Conservation (phyloP, 495 filamentous ascomycete species). For the Aspergillus steynii region DNA sequence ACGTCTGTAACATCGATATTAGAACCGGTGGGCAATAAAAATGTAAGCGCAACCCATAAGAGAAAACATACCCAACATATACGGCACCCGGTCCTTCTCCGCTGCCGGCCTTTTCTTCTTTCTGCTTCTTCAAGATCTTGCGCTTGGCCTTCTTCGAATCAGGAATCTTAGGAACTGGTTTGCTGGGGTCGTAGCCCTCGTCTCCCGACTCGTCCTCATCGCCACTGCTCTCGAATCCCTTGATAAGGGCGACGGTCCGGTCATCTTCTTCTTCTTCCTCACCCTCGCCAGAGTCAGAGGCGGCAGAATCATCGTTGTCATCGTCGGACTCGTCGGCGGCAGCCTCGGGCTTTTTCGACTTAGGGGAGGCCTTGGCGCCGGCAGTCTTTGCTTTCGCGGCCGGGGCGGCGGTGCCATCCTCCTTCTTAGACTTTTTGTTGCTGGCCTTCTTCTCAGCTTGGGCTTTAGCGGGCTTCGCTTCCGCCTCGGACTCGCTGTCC, state of each 20-base stretch:
- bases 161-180: slow-evolving; percentile 59
- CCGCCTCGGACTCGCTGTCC: slow-evolving; percentile 29
- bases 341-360: slow-evolving; percentile 33
- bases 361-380: slow-evolving; percentile 26
- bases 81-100: slow-evolving; percentile 70
- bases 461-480: slow-evolving; percentile 28
- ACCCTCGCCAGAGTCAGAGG: slow-evolving; percentile 31
- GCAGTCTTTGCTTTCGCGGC: slow-evolving; percentile 36
- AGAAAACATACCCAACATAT: slow-evolving; percentile 66
- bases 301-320: slow-evolving; percentile 26
- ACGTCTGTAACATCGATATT: slow-evolving; percentile 43
- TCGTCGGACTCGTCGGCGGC: slow-evolving; percentile 34
- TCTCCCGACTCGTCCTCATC: slow-evolving; percentile 58
- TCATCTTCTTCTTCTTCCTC: slow-evolving; percentile 59
- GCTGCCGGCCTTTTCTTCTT: slow-evolving; percentile 29
- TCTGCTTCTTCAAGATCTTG: slow-evolving; percentile 53
- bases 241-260: slow-evolving; percentile 68
- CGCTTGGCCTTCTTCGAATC: slow-evolving; percentile 65
- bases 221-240: slow-evolving; percentile 79
- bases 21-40: slow-evolving; percentile 20
- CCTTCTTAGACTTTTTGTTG: slow-evolving; percentile 45
- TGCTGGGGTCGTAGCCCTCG: slow-evolving; percentile 55
- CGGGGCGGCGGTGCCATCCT: slow-evolving; percentile 28
- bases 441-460: slow-evolving; percentile 27
- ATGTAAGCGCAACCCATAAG: neutral